A percentile compares a stretch with the other conserved stretches of the same genome.
These are phyloP conservation scores for Barbatosphaeria neglecta DNA, from an alignment of 495 filamentous ascomycete species.

Conservation along the genomic window DNA sequence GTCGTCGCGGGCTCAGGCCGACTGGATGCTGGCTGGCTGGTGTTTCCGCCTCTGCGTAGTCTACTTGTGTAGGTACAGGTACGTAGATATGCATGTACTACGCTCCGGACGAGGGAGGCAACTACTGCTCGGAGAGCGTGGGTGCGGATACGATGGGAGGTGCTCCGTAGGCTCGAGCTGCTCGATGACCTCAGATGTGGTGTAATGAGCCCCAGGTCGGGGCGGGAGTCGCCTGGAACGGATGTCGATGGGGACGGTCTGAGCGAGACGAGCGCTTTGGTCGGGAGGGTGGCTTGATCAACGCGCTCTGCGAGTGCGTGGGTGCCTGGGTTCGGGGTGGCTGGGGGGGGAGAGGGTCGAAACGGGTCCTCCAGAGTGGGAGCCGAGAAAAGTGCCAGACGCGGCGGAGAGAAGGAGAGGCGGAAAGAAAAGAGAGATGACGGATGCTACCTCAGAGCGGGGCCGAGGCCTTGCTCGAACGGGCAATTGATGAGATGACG, in stretches of 20 bases:
- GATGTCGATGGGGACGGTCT: neutral
- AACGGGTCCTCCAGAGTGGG: too few species aligned
- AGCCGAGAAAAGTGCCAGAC: too few species aligned
- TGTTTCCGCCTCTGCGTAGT: too few species aligned
- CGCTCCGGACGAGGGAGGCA: too few species aligned
- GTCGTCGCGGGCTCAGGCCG: too few species aligned
- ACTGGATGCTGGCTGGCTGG: too few species aligned
- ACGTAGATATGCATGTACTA: neutral
- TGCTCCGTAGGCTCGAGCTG: neutral
- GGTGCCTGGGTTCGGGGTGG: neutral
- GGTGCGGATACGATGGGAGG: too few species aligned
- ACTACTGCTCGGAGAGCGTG: too few species aligned
- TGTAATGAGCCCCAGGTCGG: neutral
- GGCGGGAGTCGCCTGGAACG: neutral
- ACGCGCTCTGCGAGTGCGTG: neutral
- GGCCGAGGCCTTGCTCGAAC: neutral
- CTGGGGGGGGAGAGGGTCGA: neutral
- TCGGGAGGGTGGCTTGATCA: neutral
- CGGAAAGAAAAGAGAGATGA: neutral
- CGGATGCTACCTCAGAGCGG: neutral
- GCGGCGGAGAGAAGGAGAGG: neutral
- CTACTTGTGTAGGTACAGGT: too few species aligned
- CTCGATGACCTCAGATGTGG: neutral
- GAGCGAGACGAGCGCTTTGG: neutral
- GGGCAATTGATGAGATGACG: neutral